Evolutionary conservation across 768 basidiomycete genomes (phyloP).

Genomic region (Lactifluus subvellereus): DNA sequence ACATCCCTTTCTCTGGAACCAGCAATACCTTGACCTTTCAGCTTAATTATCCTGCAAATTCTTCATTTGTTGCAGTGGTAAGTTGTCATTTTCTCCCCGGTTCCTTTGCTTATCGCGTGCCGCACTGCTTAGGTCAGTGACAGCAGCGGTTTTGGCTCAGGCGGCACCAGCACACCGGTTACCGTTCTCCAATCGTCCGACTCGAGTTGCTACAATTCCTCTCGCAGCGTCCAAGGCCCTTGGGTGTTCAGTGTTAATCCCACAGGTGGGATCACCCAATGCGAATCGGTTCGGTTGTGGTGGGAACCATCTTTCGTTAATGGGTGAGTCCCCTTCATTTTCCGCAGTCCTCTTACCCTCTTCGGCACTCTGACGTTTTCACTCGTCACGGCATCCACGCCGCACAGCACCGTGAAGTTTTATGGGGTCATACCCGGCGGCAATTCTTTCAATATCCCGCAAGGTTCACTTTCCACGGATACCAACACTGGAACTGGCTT

Average conservation of each 20-base stretch:
- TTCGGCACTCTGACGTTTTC: slow-evolving; percentile 3
- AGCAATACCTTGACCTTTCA: slow-evolving; percentile 43
- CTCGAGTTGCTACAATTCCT: slow-evolving; percentile 54
- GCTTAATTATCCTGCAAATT: slow-evolving; percentile 58
- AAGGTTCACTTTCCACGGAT: slow-evolving; percentile 40
- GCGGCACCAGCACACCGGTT: slow-evolving; percentile 67
- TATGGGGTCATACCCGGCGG: slow-evolving; percentile 77
- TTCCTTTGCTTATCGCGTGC: neutral
- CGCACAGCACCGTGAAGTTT: slow-evolving; percentile 49
- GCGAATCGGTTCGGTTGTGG: slow-evolving; percentile 55
- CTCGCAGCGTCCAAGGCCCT: slow-evolving; percentile 40
- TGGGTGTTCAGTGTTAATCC: slow-evolving; percentile 62
- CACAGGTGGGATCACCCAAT: slow-evolving; percentile 59
- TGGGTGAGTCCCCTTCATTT: slow-evolving; percentile 39
- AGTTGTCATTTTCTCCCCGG: slow-evolving; percentile 30
- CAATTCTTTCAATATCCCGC: slow-evolving; percentile 61
- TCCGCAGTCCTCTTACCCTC: neutral
- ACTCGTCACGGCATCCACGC: neutral
- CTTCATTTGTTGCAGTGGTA: slow-evolving; percentile 73
- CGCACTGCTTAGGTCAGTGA: slow-evolving; percentile 47
- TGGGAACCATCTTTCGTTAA: slow-evolving; percentile 50
- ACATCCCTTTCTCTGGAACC: slow-evolving; percentile 44
- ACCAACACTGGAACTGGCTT: slow-evolving; percentile 54
- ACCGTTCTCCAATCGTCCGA: slow-evolving; percentile 48
- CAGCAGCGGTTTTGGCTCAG: slow-evolving; percentile 55